These are phyloP conservation scores for Erodium trifolium DNA, from an alignment of 441 rosid genomes.

Conservation along the genomic window DNA sequence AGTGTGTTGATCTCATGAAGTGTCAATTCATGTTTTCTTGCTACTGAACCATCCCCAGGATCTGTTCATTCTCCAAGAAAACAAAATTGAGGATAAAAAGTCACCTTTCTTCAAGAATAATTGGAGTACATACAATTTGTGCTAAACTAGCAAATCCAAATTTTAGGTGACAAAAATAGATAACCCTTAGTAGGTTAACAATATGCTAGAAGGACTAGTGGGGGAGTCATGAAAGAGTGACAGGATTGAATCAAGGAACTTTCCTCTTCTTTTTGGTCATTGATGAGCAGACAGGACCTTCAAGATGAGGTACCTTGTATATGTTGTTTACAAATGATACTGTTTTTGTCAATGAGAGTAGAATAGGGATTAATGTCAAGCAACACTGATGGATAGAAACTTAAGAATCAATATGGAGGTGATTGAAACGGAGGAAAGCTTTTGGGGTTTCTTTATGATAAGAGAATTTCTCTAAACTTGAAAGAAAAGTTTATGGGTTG, in stretches of 20 bases:
- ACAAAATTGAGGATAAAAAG: not conserved
- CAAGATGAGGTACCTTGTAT: not conserved
- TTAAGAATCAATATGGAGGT: not conserved
- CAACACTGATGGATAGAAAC: not conserved
- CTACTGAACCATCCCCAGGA: conserved; percentile 33
- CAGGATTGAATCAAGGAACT: not conserved
- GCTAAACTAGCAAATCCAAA: not conserved
- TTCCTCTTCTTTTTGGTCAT: not conserved
- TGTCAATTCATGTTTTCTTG: conserved; percentile 56
- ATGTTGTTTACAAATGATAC: not conserved
- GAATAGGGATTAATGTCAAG: not conserved
- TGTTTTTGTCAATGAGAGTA: not conserved
- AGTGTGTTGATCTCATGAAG: conserved; percentile 92
- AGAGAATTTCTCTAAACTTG: not conserved
- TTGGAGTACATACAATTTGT: not conserved
- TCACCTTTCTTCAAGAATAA: not conserved
- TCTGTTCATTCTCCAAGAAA: conserved; percentile 37
- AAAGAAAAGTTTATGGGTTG: not conserved
- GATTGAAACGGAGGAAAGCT: not conserved
- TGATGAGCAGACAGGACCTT: not conserved
- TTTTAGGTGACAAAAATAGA: not conserved
- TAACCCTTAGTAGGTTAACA: not conserved
- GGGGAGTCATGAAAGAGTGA: not conserved
- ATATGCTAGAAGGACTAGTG: conserved; percentile 3
- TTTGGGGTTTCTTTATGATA: not conserved